phyloP scores from a whole-genome alignment of 2,329 filamentous ascomycete species.

The Pestalotiopsis fici region DNA sequence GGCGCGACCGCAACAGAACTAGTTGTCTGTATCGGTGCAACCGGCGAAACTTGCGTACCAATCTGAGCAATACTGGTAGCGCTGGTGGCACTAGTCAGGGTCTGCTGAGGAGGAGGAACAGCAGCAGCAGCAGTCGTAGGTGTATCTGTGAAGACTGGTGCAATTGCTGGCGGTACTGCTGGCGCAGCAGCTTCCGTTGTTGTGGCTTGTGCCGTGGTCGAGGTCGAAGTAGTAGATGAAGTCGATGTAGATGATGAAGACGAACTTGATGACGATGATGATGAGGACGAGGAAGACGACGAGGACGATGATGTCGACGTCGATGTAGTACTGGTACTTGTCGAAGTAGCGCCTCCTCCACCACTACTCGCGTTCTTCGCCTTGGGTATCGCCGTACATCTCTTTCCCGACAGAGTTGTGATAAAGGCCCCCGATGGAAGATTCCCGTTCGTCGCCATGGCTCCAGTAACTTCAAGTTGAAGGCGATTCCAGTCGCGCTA shows the following conservation, averaged over 20 bases:
- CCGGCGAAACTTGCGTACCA: slow-evolving; percentile 18
- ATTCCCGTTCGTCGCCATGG: slow-evolving; percentile 43
- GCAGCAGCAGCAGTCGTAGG: neutral
- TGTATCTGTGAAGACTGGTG: neutral
- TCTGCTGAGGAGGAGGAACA: slow-evolving; percentile 15
- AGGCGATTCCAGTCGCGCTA: slow-evolving; percentile 47
- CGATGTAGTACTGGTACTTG: slow-evolving; percentile 18
- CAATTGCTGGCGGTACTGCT: neutral
- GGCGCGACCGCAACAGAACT: neutral
- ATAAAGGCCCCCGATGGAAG: slow-evolving; percentile 49
- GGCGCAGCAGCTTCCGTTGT: slow-evolving; percentile 1
- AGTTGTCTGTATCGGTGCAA: slow-evolving; percentile 9
- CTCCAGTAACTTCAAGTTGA: slow-evolving; percentile 21
- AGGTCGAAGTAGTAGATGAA: slow-evolving; percentile 2
- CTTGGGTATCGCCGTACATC: slow-evolving; percentile 56
- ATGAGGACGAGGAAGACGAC: slow-evolving; percentile 21
- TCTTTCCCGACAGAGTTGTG: slow-evolving; percentile 49
- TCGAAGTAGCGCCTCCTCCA: slow-evolving; percentile 19
- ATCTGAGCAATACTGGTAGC: slow-evolving; percentile 25
- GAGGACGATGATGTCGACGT: slow-evolving; percentile 18
- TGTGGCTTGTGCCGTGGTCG: slow-evolving; percentile 1
- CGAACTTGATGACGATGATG: slow-evolving; percentile 15
- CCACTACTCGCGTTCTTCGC: slow-evolving; percentile 16
- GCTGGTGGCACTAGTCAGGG: slow-evolving; percentile 38
- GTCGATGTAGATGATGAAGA: slow-evolving; percentile 1